phyloP scores from a whole-genome alignment of 2,329 filamentous ascomycete genomes.

The Alternaria ventricosa region DNA sequence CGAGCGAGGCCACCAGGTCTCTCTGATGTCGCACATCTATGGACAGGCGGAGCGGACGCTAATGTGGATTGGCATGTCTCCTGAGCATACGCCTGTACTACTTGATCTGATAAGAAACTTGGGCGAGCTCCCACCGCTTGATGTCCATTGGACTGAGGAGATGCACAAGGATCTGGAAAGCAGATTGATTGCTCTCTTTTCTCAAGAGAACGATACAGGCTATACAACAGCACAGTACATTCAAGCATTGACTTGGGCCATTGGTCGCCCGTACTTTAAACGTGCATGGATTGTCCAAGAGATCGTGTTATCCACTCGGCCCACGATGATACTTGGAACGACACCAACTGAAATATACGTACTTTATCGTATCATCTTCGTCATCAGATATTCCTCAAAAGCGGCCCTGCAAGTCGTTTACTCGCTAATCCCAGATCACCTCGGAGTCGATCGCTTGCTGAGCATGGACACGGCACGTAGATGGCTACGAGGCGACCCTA shows the following conservation, averaged over 20 bases:
- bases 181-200: background rate
- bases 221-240: background rate
- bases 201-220: background rate
- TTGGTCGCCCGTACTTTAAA: background rate
- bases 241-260: background rate
- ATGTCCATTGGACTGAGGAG: background rate
- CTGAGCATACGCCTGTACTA: background rate
- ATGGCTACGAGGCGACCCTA: background rate
- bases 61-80: background rate
- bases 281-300: constrained; percentile 1
- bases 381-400: background rate
- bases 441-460: background rate
- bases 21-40: background rate
- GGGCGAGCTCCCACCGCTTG: background rate
- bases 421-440: background rate
- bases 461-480: background rate
- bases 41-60: background rate
- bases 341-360: background rate
- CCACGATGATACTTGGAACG: background rate
- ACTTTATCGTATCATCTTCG: background rate
- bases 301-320: background rate
- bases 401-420: background rate
- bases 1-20: background rate
- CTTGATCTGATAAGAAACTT: background rate
- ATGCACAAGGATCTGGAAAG: background rate